Conservation (phyloP, 192 early-diverging fungal species). For the Gigaspora rosea region DNA sequence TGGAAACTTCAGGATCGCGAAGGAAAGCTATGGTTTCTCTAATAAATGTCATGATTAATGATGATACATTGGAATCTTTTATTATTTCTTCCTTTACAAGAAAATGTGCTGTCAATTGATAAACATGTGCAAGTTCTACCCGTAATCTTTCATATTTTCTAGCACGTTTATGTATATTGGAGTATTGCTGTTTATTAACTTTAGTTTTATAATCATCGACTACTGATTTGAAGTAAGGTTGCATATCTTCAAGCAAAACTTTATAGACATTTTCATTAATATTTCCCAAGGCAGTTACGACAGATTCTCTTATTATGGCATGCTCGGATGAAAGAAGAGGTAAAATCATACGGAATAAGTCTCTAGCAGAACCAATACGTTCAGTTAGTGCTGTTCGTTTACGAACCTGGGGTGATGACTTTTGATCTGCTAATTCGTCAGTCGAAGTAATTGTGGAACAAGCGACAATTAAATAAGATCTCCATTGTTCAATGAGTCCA, state of each 20-base stretch:
- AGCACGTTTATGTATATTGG: conserved; percentile 56
- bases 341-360: conserved; percentile 66
- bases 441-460: conserved; percentile 62
- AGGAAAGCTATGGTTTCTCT: conserved; percentile 80
- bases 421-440: conserved; percentile 22
- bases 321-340: conserved; percentile 72
- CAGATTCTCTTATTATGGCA: conserved; percentile 64
- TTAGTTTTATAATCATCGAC: conserved; percentile 65
- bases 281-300: conserved; percentile 63
- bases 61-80: conserved; percentile 62
- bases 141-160: conserved; percentile 71
- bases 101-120: conserved; percentile 69
- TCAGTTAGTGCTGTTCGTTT: conserved; percentile 44
- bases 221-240: conserved; percentile 56
- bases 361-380: conserved; percentile 51
- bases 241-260: conserved; percentile 67
- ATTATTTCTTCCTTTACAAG: conserved; percentile 58
- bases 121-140: conserved; percentile 70
- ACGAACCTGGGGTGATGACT: neutral
- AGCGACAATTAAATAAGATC: conserved; percentile 68
- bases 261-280: conserved; percentile 69
- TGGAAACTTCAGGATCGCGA: conserved; percentile 69
- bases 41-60: conserved; percentile 71
- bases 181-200: conserved; percentile 45
- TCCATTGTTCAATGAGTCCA: conserved; percentile 77